phyloP scores from a whole-genome alignment of 1,284 basidiomycete species.

The Cutaneotrichosporon daszewskae region DNA sequence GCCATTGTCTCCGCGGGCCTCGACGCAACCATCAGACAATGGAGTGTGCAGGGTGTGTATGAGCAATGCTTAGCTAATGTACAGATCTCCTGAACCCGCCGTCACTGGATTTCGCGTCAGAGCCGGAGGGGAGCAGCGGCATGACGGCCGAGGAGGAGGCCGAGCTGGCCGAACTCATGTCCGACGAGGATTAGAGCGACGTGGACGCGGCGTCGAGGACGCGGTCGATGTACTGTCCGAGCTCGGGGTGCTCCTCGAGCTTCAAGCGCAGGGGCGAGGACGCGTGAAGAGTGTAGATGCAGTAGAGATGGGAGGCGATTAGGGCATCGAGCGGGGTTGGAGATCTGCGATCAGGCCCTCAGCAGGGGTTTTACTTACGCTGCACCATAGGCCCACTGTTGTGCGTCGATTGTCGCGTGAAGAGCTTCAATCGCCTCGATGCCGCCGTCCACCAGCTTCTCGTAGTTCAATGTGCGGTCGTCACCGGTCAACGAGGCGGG shows the following conservation, averaged over 20 bases:
- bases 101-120: conserved; percentile 23
- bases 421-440: conserved; percentile 29
- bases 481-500: conserved; percentile 40
- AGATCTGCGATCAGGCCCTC: conserved; percentile 15
- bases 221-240: conserved; percentile 28
- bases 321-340: conserved; percentile 45
- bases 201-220: conserved; percentile 8
- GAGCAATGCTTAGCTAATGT: background rate
- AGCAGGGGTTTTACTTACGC: conserved; percentile 19
- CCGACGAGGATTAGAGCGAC: conserved; percentile 45
- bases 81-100: conserved; percentile 38
- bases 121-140: conserved; percentile 13
- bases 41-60: conserved; percentile 55
- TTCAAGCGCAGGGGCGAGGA: conserved; percentile 18
- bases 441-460: conserved; percentile 21
- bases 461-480: conserved; percentile 20
- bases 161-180: conserved; percentile 73
- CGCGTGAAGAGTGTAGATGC: conserved; percentile 26
- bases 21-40: conserved; percentile 76
- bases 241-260: conserved; percentile 16
- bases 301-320: conserved; percentile 40
- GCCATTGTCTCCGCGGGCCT: conserved; percentile 69
- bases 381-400: conserved; percentile 32
- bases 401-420: conserved; percentile 8
- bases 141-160: conserved; percentile 47